Evolutionary conservation across 495 filamentous ascomycete genomes (phyloP).

Genomic region (Aspergillus nanangensis): DNA sequence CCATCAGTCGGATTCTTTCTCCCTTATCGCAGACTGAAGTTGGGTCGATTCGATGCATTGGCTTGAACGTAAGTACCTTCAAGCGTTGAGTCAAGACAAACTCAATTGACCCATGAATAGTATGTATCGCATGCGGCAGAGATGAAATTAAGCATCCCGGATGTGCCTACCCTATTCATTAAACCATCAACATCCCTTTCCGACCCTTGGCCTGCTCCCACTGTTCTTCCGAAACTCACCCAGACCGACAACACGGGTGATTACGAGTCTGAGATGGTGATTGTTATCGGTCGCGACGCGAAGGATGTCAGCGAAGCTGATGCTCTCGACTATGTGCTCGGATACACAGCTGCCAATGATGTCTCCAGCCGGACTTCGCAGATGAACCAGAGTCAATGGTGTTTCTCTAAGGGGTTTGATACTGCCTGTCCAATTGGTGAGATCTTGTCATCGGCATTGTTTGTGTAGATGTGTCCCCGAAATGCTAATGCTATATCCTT

Average conservation of each 20-base stretch:
- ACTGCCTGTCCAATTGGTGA: conserved; percentile 74
- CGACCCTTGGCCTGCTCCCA: conserved; percentile 63
- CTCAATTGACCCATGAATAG: conserved; percentile 17
- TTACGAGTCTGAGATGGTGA: conserved; percentile 80
- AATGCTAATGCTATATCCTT: not conserved
- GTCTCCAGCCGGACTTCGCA: conserved; percentile 78
- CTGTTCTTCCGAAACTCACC: conserved; percentile 60
- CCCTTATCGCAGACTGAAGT: conserved; percentile 45
- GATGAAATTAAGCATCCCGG: conserved; percentile 65
- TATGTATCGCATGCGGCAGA: conserved; percentile 76
- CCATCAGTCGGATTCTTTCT: conserved; percentile 50
- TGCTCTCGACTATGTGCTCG: conserved; percentile 72
- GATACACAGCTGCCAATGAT: conserved; percentile 79
- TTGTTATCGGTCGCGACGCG: conserved; percentile 67
- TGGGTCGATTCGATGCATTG: conserved; percentile 61
- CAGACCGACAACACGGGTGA: conserved; percentile 55
- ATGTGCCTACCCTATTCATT: conserved; percentile 74
- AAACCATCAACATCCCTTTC: conserved; percentile 70
- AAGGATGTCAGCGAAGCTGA: conserved; percentile 62
- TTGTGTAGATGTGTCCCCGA: too few species aligned
- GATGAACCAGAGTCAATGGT: conserved; percentile 76
- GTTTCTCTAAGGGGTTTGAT: conserved; percentile 79
- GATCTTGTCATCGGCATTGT: conserved; percentile 6
- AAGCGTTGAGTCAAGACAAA: not conserved
- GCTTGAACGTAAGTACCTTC: conserved; percentile 66